A percentile compares a stretch with the other conserved stretches of the same genome.
Evolutionary conservation across 2,329 filamentous ascomycete genomes (phyloP).

Genomic region (Ophiostoma sp.): DNA sequence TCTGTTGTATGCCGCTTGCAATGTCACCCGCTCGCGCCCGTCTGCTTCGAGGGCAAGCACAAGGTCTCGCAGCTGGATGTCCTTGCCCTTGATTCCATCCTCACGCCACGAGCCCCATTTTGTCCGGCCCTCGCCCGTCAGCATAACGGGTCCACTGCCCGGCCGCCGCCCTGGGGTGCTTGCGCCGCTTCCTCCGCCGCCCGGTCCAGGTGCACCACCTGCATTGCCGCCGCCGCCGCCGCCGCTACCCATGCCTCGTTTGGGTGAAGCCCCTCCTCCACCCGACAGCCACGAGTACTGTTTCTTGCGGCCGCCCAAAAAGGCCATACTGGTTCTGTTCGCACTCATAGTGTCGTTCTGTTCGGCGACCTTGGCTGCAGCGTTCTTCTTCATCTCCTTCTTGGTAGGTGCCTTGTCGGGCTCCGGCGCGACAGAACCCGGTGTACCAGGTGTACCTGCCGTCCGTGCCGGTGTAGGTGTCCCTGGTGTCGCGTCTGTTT

Average conservation of each 20-base stretch:
- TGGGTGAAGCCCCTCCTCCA: conserved; percentile 35
- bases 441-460: conserved; percentile 54
- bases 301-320: conserved; percentile 59
- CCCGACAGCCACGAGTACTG: conserved; percentile 72
- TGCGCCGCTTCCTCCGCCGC: neutral
- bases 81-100: conserved; percentile 66
- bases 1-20: conserved; percentile 53
- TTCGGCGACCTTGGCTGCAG: conserved; percentile 72
- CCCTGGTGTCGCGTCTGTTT: conserved; percentile 45
- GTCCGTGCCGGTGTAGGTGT: conserved; percentile 49
- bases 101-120: conserved; percentile 72
- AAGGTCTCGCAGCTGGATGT: conserved; percentile 81
- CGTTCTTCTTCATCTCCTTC: conserved; percentile 73
- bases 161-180: conserved; percentile 27
- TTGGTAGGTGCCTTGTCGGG: conserved; percentile 69
- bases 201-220: neutral
- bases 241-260: conserved; percentile 34
- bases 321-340: conserved; percentile 71
- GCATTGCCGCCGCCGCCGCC: conserved; percentile 26
- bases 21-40: conserved; percentile 55
- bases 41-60: conserved; percentile 74
- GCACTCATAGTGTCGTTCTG: conserved; percentile 74
- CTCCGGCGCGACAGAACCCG: conserved; percentile 58
- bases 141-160: conserved; percentile 35
- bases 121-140: conserved; percentile 55